These are phyloP conservation scores for Alternaria triticimaculans DNA, from an alignment of 2,329 filamentous ascomycete species.

Conservation along the genomic window DNA sequence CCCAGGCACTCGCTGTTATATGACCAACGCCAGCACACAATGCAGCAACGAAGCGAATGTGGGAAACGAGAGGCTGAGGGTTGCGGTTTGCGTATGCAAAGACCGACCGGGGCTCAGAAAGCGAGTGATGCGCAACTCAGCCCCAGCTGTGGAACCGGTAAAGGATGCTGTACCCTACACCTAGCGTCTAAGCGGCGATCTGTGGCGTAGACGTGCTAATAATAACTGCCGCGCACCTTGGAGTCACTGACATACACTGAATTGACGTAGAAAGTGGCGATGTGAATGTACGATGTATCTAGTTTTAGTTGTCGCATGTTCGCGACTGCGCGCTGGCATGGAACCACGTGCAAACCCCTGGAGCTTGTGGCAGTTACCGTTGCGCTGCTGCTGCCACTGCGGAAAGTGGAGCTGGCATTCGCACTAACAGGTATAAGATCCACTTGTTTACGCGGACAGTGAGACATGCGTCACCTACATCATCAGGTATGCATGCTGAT, in stretches of 20 bases:
- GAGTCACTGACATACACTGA: neutral
- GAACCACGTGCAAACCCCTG: neutral
- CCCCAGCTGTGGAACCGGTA: constrained; percentile 5
- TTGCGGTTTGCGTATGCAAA: constrained; percentile 14
- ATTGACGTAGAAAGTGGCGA: neutral
- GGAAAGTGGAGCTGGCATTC: neutral
- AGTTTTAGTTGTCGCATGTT: too few species aligned
- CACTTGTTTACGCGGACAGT: constrained; percentile 8
- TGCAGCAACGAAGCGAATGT: constrained; percentile 7
- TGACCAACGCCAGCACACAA: neutral
- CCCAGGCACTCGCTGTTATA: neutral
- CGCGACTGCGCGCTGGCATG: neutral
- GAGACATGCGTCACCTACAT: constrained; percentile 2
- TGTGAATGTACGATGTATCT: neutral
- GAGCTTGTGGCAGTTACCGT: constrained; percentile 2
- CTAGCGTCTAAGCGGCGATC: constrained; percentile 1
- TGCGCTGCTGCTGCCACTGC: neutral
- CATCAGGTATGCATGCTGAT: neutral
- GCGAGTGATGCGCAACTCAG: constrained; percentile 13
- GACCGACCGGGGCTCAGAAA: constrained; percentile 3
- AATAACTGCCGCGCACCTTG: constrained; percentile 1
- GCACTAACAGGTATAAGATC: neutral
- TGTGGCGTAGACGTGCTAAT: constrained; percentile 16
- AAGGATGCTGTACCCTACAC: neutral
- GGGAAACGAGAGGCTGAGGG: constrained; percentile 14